A percentile compares a stretch with the other conserved stretches of the same genome.
Evolutionary conservation across 305 asterid genomes (phyloP).

Genomic region (Plantago lanceolata): DNA sequence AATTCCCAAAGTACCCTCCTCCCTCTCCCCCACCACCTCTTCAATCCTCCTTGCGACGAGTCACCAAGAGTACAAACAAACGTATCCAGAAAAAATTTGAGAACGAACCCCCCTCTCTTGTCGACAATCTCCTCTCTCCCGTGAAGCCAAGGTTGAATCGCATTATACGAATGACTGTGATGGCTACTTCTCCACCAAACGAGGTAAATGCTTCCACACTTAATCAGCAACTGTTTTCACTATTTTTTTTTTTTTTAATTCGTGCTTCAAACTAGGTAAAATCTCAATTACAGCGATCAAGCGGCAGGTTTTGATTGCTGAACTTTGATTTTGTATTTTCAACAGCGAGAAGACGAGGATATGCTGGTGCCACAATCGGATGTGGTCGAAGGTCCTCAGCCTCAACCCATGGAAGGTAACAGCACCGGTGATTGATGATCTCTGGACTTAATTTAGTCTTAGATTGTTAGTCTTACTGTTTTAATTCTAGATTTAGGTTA

Average conservation of each 20-base stretch:
- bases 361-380: conserved; percentile 81
- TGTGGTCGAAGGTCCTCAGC: conserved; percentile 87
- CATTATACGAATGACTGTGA: conserved; percentile 25
- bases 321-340: conserved; percentile 13
- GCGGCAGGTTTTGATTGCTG: not conserved
- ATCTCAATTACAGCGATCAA: not conserved
- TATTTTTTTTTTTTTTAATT: not conserved
- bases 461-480: not conserved
- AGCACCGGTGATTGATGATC: not conserved
- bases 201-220: conserved; percentile 24
- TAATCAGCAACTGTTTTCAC: not conserved
- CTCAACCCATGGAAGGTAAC: conserved; percentile 94
- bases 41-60: not conserved
- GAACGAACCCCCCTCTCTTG: not conserved
- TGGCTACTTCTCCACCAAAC: conserved; percentile 33
- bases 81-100: not conserved
- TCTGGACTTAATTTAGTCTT: not conserved
- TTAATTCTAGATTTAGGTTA: conserved; percentile 3
- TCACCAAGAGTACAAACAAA: not conserved
- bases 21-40: not conserved
- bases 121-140: not conserved
- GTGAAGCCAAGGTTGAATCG: not conserved
- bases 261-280: not conserved
- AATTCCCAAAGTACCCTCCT: not conserved
- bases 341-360: conserved; percentile 63